phyloP scores from a whole-genome alignment of 768 basidiomycete genomes.

The Cytidiella melzeri region DNA sequence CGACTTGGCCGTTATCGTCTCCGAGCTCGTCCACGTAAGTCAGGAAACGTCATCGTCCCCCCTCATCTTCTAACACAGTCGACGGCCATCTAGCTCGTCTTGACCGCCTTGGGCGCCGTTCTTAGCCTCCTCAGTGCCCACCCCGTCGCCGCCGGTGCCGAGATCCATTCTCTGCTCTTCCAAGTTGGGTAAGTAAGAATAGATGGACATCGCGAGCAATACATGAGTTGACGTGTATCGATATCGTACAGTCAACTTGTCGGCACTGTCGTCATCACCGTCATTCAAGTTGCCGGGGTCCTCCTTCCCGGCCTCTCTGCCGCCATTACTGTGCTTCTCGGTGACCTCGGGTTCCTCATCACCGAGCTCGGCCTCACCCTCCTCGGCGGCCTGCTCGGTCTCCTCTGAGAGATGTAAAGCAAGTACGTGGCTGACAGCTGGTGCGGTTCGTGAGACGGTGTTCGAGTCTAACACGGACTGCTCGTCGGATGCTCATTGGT shows the following conservation, averaged over 20 bases:
- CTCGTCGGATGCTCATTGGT: too few species aligned
- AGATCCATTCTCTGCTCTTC: neutral
- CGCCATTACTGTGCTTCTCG: neutral
- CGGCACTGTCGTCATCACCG: neutral
- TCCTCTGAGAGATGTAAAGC: neutral
- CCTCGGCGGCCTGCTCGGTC: neutral
- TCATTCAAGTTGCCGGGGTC: neutral
- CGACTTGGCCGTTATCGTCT: slow-evolving; percentile 22
- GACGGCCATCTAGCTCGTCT: slow-evolving; percentile 26
- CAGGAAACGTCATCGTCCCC: too few species aligned
- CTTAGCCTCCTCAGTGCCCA: slow-evolving; percentile 16
- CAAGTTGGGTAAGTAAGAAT: neutral
- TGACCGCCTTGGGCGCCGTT: slow-evolving; percentile 24
- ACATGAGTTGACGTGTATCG: too few species aligned
- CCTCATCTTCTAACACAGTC: too few species aligned
- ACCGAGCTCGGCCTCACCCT: neutral
- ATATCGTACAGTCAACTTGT: neutral
- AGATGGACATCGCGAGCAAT: too few species aligned
- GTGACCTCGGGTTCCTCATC: neutral
- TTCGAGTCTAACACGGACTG: too few species aligned
- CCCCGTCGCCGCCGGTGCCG: slow-evolving; percentile 5
- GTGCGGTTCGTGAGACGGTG: too few species aligned
- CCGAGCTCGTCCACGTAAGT: slow-evolving; percentile 19
- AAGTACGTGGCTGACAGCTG: neutral
- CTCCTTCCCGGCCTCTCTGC: neutral